Evolutionary conservation across 2,329 filamentous ascomycete genomes (phyloP).

Genomic region (Dendrostoma leiphaemia): DNA sequence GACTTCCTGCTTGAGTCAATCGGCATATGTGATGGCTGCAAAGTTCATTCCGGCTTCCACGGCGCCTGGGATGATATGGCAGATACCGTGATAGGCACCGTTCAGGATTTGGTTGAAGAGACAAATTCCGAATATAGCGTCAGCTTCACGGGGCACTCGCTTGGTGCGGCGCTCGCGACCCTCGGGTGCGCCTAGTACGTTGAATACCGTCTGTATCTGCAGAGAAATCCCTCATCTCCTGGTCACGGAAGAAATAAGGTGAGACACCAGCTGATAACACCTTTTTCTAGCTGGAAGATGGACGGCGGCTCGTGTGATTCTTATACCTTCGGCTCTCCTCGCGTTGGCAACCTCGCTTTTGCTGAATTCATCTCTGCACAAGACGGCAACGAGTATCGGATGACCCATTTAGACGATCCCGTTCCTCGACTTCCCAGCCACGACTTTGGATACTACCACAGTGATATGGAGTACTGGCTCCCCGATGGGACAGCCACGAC

Average conservation of each 20-base stretch:
- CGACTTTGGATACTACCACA: conserved; percentile 12
- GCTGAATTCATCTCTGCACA: conserved; percentile 25
- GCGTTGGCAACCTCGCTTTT: conserved; percentile 27
- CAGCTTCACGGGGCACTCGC: conserved; percentile 27
- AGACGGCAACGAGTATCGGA: conserved; percentile 13
- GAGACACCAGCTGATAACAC: background rate
- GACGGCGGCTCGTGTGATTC: conserved; percentile 20
- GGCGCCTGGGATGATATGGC: conserved; percentile 20
- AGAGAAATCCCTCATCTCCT: background rate
- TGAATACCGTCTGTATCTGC: conserved; percentile 4
- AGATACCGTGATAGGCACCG: conserved; percentile 18
- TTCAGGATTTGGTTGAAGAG: conserved; percentile 17
- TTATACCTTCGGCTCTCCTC: conserved; percentile 30
- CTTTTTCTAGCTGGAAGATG: background rate
- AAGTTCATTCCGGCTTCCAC: conserved; percentile 27
- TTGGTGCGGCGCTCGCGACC: conserved; percentile 29
- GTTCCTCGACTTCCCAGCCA: conserved; percentile 18
- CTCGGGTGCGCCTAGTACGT: conserved; percentile 24
- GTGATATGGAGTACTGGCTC: conserved; percentile 14
- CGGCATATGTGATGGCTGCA: conserved; percentile 30
- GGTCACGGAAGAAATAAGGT: too few relatives aligned
- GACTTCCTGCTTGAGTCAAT: conserved; percentile 35
- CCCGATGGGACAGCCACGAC: conserved; percentile 5
- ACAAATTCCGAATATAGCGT: conserved; percentile 24
- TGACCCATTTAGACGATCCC: conserved; percentile 18